phyloP scores from a whole-genome alignment of 1,139 yeast species.

The Taiozyma onychis region DNA sequence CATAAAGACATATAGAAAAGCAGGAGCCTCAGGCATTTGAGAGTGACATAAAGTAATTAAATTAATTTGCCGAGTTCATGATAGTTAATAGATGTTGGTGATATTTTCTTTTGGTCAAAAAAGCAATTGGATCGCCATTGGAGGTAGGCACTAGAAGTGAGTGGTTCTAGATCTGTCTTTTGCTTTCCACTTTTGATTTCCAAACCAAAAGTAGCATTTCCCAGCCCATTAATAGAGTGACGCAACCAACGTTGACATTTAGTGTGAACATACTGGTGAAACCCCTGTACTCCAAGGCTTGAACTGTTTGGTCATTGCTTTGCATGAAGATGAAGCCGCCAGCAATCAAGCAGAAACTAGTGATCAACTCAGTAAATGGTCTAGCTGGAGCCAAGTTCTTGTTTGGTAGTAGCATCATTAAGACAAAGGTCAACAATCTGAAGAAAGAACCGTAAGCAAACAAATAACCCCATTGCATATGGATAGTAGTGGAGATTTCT shows the following conservation, averaged over 20 bases:
- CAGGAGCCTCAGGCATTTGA: neutral
- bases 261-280: conserved; percentile 86
- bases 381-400: conserved; percentile 43
- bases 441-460: conserved; percentile 73
- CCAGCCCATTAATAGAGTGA: conserved; percentile 88
- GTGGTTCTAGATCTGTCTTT: conserved; percentile 12
- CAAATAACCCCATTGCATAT: conserved; percentile 87
- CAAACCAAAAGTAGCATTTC: conserved; percentile 65
- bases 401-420: conserved; percentile 49
- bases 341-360: conserved; percentile 69
- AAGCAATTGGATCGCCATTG: too few species aligned
- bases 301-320: conserved; percentile 78
- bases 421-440: conserved; percentile 61
- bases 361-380: conserved; percentile 82
- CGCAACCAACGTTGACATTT: conserved; percentile 74
- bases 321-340: conserved; percentile 95
- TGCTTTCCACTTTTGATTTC: conserved; percentile 43
- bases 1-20: neutral
- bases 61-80: neutral
- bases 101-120: too few species aligned
- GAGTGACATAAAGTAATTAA: neutral
- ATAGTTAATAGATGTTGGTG: neutral
- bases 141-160: too few species aligned
- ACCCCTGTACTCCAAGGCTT: conserved; percentile 81
- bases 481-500: conserved; percentile 67